These are phyloP conservation scores for Chondrostereum purpureum DNA, from an alignment of 1,284 basidiomycete genomes.

Conservation along the genomic window DNA sequence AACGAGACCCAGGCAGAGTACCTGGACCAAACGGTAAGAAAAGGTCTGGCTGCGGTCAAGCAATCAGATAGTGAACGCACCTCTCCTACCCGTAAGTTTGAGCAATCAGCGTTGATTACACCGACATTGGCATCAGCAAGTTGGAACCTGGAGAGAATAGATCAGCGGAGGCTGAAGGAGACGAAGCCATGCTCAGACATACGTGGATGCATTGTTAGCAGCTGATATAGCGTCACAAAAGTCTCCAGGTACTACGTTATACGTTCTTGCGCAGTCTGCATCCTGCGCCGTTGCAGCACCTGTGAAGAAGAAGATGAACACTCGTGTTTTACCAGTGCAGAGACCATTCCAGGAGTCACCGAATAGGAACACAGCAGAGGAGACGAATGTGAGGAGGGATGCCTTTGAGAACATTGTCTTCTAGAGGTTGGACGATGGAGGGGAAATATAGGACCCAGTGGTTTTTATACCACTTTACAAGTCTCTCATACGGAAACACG, in stretches of 20 bases:
- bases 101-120: conserved; percentile 35
- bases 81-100: conserved; percentile 34
- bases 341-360: neutral
- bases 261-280: conserved; percentile 31
- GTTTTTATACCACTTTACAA: neutral
- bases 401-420: neutral
- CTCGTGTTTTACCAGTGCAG: no score
- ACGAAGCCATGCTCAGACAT: no score
- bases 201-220: conserved; percentile 38
- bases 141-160: conserved; percentile 31
- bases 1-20: conserved; percentile 37
- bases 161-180: no score
- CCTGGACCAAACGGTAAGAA: conserved; percentile 6
- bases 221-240: conserved; percentile 41
- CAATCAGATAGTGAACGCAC: conserved; percentile 10
- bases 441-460: neutral
- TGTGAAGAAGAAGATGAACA: neutral
- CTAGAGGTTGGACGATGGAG: neutral
- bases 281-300: neutral
- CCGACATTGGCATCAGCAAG: conserved; percentile 34
- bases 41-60: neutral
- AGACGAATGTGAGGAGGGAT: neutral
- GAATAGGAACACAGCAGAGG: neutral
- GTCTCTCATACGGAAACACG: neutral
- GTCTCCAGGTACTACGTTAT: conserved; percentile 36